Base-by-base conservation (phyloP, 805 yeast genomes). In the Saturnispora zaruensis region DNA sequence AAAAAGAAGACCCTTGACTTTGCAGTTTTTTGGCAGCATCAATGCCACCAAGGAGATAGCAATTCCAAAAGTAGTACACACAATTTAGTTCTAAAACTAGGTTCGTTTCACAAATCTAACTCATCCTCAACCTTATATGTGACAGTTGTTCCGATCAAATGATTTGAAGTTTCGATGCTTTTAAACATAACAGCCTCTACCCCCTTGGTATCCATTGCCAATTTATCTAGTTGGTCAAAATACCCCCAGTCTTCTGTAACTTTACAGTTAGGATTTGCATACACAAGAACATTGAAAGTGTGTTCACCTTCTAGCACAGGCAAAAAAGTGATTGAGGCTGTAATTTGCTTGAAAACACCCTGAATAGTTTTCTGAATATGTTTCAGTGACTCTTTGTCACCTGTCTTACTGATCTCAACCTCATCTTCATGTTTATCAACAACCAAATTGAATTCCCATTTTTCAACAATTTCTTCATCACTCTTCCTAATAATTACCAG, bases 171-270 rank as follows among this genome's bases (percentile, higher is more conserved):
- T 25, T 74, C 67, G 60, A 89, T 85, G 20, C 81, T 72, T 49
- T 82, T 74, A 57, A 90, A 80, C 56, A 77, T 75, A 13, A 90
- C 95, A 28, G 71, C 68, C 55, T 90, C 96, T 2, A 71, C 68
- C 2, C 76, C 75, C 36, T 81, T 79, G 8, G 67, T 69, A 6
- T 81, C 68, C 23, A 64, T 52, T 41, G 77, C 75, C 55, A 77
- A 76, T 2, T 78, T 72, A 58, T 81, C 56, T 2, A 88, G 76
- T 14, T 49, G 37, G 7, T 50, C 50, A 36, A 38, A 48, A 62
- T 88, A 96, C 9, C 80, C 78, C 97, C 97, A 89, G 58, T 87
- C 95, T 11, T 73, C 67, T 0, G 96, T 95, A 2, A 84, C 82
- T 46, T 74, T 74, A 3, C 82, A 77, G 36, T 69, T 67, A 1